These are phyloP conservation scores for Aspergillus unguis DNA, from an alignment of 2,329 filamentous ascomycete species.

Conservation along the genomic window DNA sequence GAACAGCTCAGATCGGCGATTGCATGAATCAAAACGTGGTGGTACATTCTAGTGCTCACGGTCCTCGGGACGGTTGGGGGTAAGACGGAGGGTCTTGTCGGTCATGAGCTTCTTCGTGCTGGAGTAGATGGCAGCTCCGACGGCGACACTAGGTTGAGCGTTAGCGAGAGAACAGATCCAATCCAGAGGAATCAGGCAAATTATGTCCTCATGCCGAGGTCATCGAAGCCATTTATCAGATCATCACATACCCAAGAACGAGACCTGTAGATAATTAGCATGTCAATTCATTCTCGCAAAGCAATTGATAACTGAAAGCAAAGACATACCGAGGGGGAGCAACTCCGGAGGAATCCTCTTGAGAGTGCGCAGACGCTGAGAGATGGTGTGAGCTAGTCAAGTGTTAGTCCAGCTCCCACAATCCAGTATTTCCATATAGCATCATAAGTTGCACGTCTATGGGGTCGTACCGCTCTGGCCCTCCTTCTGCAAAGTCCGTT, in stretches of 20 bases:
- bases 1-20: slow-evolving; percentile 25
- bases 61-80: slow-evolving; percentile 60
- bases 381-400: slow-evolving; percentile 82
- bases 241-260: slow-evolving; percentile 71
- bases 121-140: slow-evolving; percentile 79
- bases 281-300: slow-evolving; percentile 7
- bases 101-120: slow-evolving; percentile 74
- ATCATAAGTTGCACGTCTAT: slow-evolving; percentile 11
- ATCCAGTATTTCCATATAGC: not conserved
- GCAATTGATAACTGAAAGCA: slow-evolving; percentile 3
- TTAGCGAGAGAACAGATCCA: slow-evolving; percentile 18
- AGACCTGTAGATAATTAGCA: slow-evolving; percentile 57
- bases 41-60: slow-evolving; percentile 39
- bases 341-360: slow-evolving; percentile 91
- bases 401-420: slow-evolving; percentile 22
- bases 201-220: slow-evolving; percentile 14
- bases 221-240: slow-evolving; percentile 6
- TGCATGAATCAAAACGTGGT: slow-evolving; percentile 30
- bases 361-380: slow-evolving; percentile 85
- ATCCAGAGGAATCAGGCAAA: slow-evolving; percentile 17
- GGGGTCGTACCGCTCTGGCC: slow-evolving; percentile 57
- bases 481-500: slow-evolving; percentile 55
- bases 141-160: slow-evolving; percentile 53
- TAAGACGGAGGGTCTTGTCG: slow-evolving; percentile 90
- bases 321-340: slow-evolving; percentile 78